These are phyloP conservation scores for Colletotrichum simmondsii DNA, from an alignment of 2,329 filamentous ascomycete genomes.

Conservation along the genomic window DNA sequence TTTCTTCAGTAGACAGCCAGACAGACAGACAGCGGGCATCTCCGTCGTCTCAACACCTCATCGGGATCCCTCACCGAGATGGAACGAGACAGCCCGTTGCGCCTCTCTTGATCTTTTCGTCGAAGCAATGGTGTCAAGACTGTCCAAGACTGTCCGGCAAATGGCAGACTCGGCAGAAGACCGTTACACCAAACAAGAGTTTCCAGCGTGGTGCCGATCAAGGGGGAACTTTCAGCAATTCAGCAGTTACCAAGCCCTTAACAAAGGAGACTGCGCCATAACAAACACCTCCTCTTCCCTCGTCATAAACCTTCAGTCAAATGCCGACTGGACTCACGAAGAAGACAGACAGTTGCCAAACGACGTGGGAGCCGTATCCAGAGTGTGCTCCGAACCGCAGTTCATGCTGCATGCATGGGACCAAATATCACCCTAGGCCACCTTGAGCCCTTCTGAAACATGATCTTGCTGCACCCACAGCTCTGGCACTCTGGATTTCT, in stretches of 20 bases:
- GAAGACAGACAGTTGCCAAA: not conserved
- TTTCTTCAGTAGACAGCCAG: not conserved
- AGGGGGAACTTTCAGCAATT: not conserved
- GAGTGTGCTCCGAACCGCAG: conserved; percentile 1
- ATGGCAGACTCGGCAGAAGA: not conserved
- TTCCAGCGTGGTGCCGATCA: not conserved
- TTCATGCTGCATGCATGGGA: conserved; percentile 13
- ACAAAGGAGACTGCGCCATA: not conserved
- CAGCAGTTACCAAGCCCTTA: not conserved
- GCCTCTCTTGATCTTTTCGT: not conserved
- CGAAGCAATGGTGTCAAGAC: not conserved
- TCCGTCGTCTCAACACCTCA: not conserved
- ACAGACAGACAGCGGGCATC: not conserved
- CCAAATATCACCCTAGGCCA: not conserved
- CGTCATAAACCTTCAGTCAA: not conserved
- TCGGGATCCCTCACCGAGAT: not conserved
- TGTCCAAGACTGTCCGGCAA: not conserved
- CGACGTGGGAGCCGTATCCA: not conserved
- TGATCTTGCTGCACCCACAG: not conserved
- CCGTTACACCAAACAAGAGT: not conserved
- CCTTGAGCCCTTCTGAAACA: conserved; percentile 17
- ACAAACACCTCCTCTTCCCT: not conserved
- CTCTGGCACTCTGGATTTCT: not conserved
- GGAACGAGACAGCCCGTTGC: not conserved
- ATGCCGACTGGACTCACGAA: not conserved